Evolutionary conservation across 208 protist species (phyloP), one percentile per base, ranked within the genome.

Genomic region (Leishmania arabica): DNA sequence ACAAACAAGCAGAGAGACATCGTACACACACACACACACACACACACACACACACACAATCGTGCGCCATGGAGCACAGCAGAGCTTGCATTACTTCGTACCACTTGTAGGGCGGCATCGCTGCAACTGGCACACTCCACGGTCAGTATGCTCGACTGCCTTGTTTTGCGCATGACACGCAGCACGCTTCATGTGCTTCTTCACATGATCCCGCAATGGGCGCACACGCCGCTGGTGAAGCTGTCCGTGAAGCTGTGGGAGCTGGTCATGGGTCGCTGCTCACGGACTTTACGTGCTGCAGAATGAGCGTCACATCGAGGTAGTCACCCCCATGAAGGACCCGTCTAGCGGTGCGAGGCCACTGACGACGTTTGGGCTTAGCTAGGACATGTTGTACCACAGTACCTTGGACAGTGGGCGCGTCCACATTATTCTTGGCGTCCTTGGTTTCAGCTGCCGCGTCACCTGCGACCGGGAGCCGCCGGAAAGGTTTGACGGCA

Each of bases 351-450:
- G 66, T 31, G 69, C 71, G 27, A 51, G 80, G 9, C 42, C 82
- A 68, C 74, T 84, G 81, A 21, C 76, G 31, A 56, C 54, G 17
- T 86, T 92, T 11, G 92, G 89, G 27, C 75, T 95, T 47, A 71
- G 56, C 24, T 49, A 83, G 21, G 60, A 78, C n/a, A 87, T 88
- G 77, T 40, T 79, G 73, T 95, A 95, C 86, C 58, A 62, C 73
- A 87, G 80, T 19, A 88, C 91, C 51, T 83, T 96, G 73, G 94
- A 93, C 80, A 85, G 47, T 66, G 85, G 87, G 3, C 85, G 91
- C 79, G 81, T 96, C 34, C 85, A 93, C 62, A 95, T 89, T 37
- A 75, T 94, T 40, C 66, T 94, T 24, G 85, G 79, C 21, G 78
- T 51, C 37, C 56, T 84, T 45, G 82, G 84, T n/a, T 42, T 77